Percentiles rank a stretch among this genome's conserved stretches.
Evolutionary conservation across 2,329 filamentous ascomycete genomes (phyloP).

Genomic region (Stachybotrys chlorohalonatus): DNA sequence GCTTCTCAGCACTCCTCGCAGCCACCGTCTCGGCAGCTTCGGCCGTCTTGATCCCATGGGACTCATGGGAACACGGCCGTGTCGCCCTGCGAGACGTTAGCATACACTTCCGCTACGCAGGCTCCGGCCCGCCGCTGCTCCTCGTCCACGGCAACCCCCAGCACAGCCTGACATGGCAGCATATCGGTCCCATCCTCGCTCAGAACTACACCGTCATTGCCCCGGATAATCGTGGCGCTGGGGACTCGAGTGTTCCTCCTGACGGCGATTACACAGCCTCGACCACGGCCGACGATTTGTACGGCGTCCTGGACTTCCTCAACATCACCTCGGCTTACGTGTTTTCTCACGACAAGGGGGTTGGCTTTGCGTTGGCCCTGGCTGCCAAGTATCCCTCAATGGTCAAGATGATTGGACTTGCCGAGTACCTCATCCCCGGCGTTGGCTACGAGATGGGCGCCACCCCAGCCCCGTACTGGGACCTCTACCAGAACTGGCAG

Average conservation of each 20-base stretch:
- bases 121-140: slow-evolving; percentile 27
- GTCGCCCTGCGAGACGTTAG: slow-evolving; percentile 27
- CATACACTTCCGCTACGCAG: slow-evolving; percentile 32
- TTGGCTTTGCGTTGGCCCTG: slow-evolving; percentile 29
- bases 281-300: slow-evolving; percentile 27
- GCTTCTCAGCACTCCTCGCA: not conserved
- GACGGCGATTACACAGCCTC: slow-evolving; percentile 29
- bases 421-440: slow-evolving; percentile 32
- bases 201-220: slow-evolving; percentile 34
- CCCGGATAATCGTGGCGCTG: slow-evolving; percentile 29
- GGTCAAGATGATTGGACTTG: slow-evolving; percentile 23
- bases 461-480: slow-evolving; percentile 21
- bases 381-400: slow-evolving; percentile 24
- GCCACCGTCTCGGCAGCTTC: not conserved
- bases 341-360: slow-evolving; percentile 36
- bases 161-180: slow-evolving; percentile 28
- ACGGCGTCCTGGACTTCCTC: slow-evolving; percentile 30
- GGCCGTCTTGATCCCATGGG: slow-evolving; percentile 19
- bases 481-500: slow-evolving; percentile 31
- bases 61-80: slow-evolving; percentile 25
- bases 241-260: slow-evolving; percentile 27
- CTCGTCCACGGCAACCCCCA: slow-evolving; percentile 33
- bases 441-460: slow-evolving; percentile 26
- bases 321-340: slow-evolving; percentile 31
- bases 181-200: slow-evolving; percentile 28